Conservation (phyloP, 2,329 filamentous ascomycete genomes). For the Fonsecaea pugnacius region DNA sequence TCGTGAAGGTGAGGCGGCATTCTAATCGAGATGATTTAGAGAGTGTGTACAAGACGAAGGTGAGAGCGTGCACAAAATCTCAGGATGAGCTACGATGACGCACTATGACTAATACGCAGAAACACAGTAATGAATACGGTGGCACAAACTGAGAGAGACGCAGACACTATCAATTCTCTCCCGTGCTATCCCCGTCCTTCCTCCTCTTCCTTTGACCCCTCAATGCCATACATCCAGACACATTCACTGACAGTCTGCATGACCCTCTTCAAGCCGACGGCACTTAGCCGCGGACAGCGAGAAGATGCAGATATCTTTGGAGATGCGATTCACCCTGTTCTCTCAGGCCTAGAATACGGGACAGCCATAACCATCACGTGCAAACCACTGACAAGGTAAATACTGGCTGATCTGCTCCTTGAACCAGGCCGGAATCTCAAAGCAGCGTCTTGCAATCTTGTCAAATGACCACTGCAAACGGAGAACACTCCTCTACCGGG, state of each 20-base stretch:
- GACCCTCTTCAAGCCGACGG: neutral
- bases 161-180: neutral
- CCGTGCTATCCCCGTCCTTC: neutral
- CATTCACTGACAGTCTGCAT: neutral
- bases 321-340: neutral
- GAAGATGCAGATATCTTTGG: neutral
- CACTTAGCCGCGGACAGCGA: neutral
- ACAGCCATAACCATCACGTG: neutral
- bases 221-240: neutral
- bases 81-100: too few species aligned
- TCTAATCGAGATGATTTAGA: too few species aligned
- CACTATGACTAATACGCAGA: too few species aligned
- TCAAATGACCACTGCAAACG: constrained; percentile 9
- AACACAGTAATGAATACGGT: neutral
- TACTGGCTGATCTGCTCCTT: neutral
- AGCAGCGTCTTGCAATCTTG: neutral
- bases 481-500: neutral
- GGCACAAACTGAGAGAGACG: neutral
- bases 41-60: too few species aligned
- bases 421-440: neutral
- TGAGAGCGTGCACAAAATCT: too few species aligned
- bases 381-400: neutral
- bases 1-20: constrained; percentile 3
- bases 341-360: neutral
- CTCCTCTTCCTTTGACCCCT: neutral